These are phyloP conservation scores for Rhytidiadelphus loreus DNA, from an alignment of 225 moss, liverwort and hornwort species.

Conservation along the genomic window DNA sequence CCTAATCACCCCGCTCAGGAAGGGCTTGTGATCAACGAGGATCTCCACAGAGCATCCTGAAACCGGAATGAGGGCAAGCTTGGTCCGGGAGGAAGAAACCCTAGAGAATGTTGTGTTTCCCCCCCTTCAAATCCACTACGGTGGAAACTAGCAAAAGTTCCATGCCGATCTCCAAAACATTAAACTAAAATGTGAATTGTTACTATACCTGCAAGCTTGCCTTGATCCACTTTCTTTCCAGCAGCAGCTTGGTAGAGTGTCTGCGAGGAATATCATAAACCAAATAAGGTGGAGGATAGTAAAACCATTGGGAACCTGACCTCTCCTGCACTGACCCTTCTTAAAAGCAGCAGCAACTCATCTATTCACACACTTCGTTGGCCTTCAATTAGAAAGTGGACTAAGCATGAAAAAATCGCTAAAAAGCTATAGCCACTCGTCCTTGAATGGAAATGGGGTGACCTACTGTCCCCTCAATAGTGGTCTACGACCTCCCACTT, in stretches of 20 bases:
- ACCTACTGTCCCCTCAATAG: neutral
- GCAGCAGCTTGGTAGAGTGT: conserved; percentile 39
- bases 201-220: conserved; percentile 29
- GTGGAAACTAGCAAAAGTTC: neutral
- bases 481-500: neutral
- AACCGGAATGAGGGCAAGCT: neutral
- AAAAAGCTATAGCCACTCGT: neutral
- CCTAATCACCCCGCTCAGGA: neutral
- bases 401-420: neutral
- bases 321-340: neutral
- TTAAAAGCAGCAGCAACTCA: neutral
- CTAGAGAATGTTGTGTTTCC: neutral
- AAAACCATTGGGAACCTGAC: neutral
- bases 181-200: neutral
- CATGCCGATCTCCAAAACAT: neutral
- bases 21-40: neutral
- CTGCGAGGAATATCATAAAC: neutral
- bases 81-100: neutral
- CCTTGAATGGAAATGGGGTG: neutral
- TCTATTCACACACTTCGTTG: neutral
- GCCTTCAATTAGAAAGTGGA: neutral
- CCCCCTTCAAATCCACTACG: neutral
- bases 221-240: conserved; percentile 41
- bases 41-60: neutral
- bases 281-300: neutral